A percentile compares a stretch with the other conserved stretches of the same genome.
Evolutionary conservation across 2,329 filamentous ascomycete genomes (phyloP).

Genomic region (Colletotrichum brevisporum): DNA sequence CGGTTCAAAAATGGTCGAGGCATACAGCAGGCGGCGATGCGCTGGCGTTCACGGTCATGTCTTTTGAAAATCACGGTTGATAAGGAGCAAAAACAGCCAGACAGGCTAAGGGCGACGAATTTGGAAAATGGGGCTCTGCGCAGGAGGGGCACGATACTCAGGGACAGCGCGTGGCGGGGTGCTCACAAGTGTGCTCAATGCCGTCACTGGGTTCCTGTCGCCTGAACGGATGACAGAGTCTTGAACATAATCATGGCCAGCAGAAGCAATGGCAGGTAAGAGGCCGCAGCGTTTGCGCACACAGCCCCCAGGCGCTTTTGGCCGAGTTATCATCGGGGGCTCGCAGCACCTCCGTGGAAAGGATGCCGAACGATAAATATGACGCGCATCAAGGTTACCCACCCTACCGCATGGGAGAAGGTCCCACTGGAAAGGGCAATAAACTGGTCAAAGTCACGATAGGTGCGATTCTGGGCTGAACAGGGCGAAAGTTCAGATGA

Average conservation of each 20-base stretch:
- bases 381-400: too few relatives aligned
- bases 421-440: too few relatives aligned
- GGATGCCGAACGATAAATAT: constrained; percentile 19
- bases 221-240: too few relatives aligned
- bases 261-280: too few relatives aligned
- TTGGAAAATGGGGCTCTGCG: constrained; percentile 26
- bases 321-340: constrained; percentile 1
- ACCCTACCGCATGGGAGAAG: too few relatives aligned
- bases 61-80: constrained; percentile 1
- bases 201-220: neutral
- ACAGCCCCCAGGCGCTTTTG: constrained; percentile 1
- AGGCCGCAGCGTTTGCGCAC: too few relatives aligned
- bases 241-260: too few relatives aligned
- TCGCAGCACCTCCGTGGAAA: neutral
- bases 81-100: neutral
- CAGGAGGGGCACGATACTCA: constrained; percentile 36
- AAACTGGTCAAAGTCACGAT: constrained; percentile 9
- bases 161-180: constrained; percentile 7
- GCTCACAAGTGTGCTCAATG: neutral
- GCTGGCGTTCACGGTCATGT: constrained; percentile 14
- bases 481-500: constrained; percentile 28
- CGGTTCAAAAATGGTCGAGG: constrained; percentile 47
- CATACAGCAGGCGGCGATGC: constrained; percentile 8
- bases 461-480: constrained; percentile 24
- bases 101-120: neutral